Base-by-base conservation (phyloP, 176 grass and related monocot species). In the Coix lacrymajobi region DNA sequence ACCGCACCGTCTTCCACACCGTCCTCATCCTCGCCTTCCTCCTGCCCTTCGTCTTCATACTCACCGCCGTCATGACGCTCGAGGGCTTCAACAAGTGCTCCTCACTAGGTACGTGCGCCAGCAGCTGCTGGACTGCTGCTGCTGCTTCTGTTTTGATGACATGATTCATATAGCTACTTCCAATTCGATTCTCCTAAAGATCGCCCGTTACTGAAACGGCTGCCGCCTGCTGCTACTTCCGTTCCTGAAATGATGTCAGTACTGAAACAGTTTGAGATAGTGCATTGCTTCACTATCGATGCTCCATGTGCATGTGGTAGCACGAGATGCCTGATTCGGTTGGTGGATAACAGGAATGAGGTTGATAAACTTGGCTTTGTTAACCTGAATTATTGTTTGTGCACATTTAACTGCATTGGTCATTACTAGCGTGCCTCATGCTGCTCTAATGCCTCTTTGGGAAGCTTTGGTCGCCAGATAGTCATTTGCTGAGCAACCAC, bases 41-140 rank as follows among this genome's bases (percentile, higher is more conserved):
- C 82, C 83, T 98, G 17, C 96, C 96, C 14, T 98, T 98, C 83
- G 92, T 95, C 33, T 98, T 98, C 83, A 95, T 95, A 62, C 89
- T 98, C 79, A 98, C 91, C 5, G 96, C 96, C 5, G 74, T 98
- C 85, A 75, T 95, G 84, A 98, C 96, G 66, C 89, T 95, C 2
- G 96, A 98, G 83, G 92, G 96, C 11, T 92, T 95, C 85, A 93
- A 98, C 79, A 98, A 93, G 85, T 98, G 96, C 84, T 98, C 96
- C 85, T 93, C 96, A 62, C 87, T 98, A 65, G 93, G 96, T 97
- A 77, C 58, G 16, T n/a, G 1, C 63, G 1, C 13, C 8, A 7
- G 13, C 37, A 9, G 0, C 19, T 0, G 28, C 6, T 17, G 48
- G n/a, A n/a, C 58, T 0, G 12, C 37, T 0, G 28, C 28, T 28